Conservation (phyloP, 805 yeast species). For the Candida ponderosae region DNA sequence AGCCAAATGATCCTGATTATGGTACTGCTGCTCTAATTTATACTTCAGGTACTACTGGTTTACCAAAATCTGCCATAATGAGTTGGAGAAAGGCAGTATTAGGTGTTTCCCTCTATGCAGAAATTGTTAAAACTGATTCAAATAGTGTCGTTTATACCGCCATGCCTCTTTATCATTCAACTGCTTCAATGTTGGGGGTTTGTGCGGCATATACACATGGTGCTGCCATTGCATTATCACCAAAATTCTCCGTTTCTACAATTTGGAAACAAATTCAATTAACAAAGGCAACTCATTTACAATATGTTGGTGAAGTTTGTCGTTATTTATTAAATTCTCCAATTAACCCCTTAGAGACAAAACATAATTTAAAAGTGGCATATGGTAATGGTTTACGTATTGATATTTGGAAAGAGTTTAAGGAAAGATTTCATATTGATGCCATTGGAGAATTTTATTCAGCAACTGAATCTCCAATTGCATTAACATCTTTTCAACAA, state of each 20-base stretch:
- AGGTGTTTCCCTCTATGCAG: slow-evolving; percentile 66
- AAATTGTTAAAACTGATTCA: slow-evolving; percentile 50
- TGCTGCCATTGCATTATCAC: slow-evolving; percentile 69
- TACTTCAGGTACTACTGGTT: slow-evolving; percentile 92
- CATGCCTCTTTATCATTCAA: slow-evolving; percentile 94
- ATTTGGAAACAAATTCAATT: slow-evolving; percentile 87
- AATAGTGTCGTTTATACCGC: slow-evolving; percentile 69
- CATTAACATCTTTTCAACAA: slow-evolving; percentile 69
- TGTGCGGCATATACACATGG: slow-evolving; percentile 63
- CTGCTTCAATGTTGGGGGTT: slow-evolving; percentile 83
- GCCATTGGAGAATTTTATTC: slow-evolving; percentile 90
- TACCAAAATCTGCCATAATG: slow-evolving; percentile 90
- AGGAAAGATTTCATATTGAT: slow-evolving; percentile 63
- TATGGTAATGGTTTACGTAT: slow-evolving; percentile 87
- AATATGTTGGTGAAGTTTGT: slow-evolving; percentile 94
- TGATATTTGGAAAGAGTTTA: slow-evolving; percentile 83
- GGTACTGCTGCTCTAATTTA: slow-evolving; percentile 69
- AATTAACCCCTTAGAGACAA: slow-evolving; percentile 54
- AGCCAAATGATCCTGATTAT: slow-evolving; percentile 47
- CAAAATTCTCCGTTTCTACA: slow-evolving; percentile 73
- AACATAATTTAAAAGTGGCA: slow-evolving; percentile 60
- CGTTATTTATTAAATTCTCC: slow-evolving; percentile 70
- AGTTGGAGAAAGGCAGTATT: slow-evolving; percentile 79
- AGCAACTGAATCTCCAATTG: slow-evolving; percentile 88
- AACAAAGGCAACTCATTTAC: slow-evolving; percentile 69